Base-by-base conservation (phyloP, 805 yeast species). In the Saccharomyces mikatae region DNA sequence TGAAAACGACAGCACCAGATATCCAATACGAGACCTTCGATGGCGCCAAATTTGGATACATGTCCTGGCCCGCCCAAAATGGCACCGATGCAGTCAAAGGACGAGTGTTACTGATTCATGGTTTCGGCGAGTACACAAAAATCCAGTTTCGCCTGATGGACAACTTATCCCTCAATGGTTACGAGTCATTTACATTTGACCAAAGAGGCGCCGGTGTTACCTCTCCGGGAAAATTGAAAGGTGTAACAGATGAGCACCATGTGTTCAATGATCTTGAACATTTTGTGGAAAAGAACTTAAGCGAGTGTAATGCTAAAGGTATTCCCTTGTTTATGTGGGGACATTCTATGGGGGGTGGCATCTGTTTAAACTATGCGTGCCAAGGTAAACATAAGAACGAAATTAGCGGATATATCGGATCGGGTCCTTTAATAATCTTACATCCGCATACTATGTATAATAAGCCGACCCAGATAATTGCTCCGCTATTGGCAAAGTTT, bases 261-360 rank as follows among this genome's bases (percentile, higher is more conserved):
- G 78, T 80, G 1, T 82, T 80, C 62, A 73, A 76, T 27, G 91
- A 84, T 64, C 71, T 87, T 60, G 82, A 84, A 53, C 78, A 73
- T 61, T 78, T 87, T 66, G 51, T 66, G 28, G 57, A 54, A 41
- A 58, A 30, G 61, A 66, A 56, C 59, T 44, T 61, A 24, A 50
- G 57, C 28, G 65, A 65, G 31, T 60, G 63, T 22, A 48, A 64
- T 29, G 60, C 55, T 9, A 55, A 56, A 17, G 53, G 60, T 1
- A 67, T 66, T 5, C 65, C 65, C 41, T 60, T 86, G 31, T 77
- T 73, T 60, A 62, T 87, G 48, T 72, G 79, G 62, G 90, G 92
- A 1, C 89, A 83, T 59, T 86, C 90, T 9, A 86, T 87, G 91
- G 96, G 96, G 51, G 92, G 92, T 22, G 91, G 86, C 0, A 81